Percentiles rank a stretch among this genome's conserved stretches.
These are phyloP conservation scores for Amanita polypyramis DNA, from an alignment of 768 basidiomycete genomes.

Conservation along the genomic window DNA sequence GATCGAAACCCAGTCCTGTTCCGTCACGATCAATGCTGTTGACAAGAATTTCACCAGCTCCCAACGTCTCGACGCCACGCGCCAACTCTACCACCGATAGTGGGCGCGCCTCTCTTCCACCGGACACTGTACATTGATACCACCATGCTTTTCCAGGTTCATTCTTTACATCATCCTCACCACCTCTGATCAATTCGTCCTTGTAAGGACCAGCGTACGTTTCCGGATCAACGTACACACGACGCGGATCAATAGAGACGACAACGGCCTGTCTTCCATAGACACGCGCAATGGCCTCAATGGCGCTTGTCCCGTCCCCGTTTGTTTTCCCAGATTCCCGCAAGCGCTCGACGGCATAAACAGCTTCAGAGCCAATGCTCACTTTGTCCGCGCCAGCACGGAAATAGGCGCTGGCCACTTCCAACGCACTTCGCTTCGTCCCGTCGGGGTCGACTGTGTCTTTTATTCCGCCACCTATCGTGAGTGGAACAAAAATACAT, in stretches of 20 bases:
- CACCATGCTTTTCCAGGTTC: conserved; percentile 83
- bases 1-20: conserved; percentile 85
- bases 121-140: conserved; percentile 97
- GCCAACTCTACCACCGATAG: conserved; percentile 90
- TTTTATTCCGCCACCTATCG: conserved; percentile 97
- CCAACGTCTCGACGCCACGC: conserved; percentile 78
- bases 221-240: conserved; percentile 64
- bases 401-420: conserved; percentile 95
- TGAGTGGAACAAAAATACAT: conserved; percentile 91
- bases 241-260: conserved; percentile 89
- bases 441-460: conserved; percentile 94
- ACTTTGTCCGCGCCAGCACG: conserved; percentile 98
- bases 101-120: conserved; percentile 75
- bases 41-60: conserved; percentile 90
- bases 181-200: conserved; percentile 47
- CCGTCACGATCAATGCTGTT: conserved; percentile 98
- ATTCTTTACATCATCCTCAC: conserved; percentile 32
- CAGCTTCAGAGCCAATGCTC: conserved; percentile 93
- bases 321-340: conserved; percentile 42
- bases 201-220: conserved; percentile 62
- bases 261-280: conserved; percentile 98
- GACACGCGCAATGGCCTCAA: conserved; percentile 81
- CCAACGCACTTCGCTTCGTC: conserved; percentile 73
- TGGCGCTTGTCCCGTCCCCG: conserved; percentile 76
- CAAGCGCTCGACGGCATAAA: conserved; percentile 83